These are phyloP conservation scores for Ramichloridium luteum DNA, from an alignment of 2,329 filamentous ascomycete species.

Conservation along the genomic window DNA sequence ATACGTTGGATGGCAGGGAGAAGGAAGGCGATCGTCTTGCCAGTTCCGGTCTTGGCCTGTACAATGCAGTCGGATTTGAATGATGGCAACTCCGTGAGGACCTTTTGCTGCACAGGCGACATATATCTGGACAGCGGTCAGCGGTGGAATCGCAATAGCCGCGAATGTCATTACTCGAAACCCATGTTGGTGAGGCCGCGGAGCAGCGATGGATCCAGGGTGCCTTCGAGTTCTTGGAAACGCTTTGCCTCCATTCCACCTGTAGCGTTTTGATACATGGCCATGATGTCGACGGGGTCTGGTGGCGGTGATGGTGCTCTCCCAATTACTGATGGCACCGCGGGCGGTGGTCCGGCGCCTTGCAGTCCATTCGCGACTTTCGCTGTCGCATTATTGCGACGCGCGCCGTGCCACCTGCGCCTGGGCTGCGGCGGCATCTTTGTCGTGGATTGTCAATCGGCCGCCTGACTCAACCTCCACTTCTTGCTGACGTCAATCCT, in stretches of 20 bases:
- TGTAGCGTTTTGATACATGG: background rate
- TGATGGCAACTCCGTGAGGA: conserved; percentile 38
- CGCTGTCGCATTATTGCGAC: background rate
- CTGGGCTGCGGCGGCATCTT: background rate
- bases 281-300: background rate
- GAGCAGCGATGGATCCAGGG: conserved; percentile 14
- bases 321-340: background rate
- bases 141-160: background rate
- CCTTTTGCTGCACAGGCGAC: conserved; percentile 44
- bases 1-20: conserved; percentile 79
- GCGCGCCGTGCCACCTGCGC: background rate
- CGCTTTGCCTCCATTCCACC: background rate
- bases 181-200: conserved; percentile 12
- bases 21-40: conserved; percentile 87
- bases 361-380: background rate
- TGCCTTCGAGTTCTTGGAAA: conserved; percentile 10
- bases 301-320: background rate
- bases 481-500: too few relatives aligned
- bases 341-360: background rate
- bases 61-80: conserved; percentile 42
- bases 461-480: too few relatives aligned
- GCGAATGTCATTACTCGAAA: conserved; percentile 9
- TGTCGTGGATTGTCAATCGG: too few relatives aligned
- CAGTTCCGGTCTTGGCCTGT: conserved; percentile 75
- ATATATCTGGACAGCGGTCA: conserved; percentile 34